Percentiles rank a stretch among this genome's conserved stretches.
Evolutionary conservation across 2,329 filamentous ascomycete genomes (phyloP).

Genomic region (Zopfia rhizophila): DNA sequence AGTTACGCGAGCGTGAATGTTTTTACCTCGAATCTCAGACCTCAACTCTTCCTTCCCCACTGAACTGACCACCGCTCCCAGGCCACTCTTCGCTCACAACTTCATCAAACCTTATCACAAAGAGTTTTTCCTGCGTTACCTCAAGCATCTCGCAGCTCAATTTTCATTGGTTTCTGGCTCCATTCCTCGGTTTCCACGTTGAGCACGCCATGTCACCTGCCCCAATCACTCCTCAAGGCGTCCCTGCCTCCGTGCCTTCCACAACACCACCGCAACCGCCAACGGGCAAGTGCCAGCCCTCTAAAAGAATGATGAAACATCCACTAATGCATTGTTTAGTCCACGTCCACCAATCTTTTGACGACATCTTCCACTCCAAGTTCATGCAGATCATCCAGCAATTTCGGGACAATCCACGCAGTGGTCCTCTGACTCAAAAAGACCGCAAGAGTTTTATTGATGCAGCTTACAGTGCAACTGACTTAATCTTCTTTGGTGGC

Average conservation of each 20-base stretch:
- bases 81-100: constrained; percentile 27
- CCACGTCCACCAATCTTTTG: constrained; percentile 31
- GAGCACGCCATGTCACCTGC: constrained; percentile 47
- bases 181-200: constrained; percentile 40
- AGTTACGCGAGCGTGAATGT: constrained; percentile 53
- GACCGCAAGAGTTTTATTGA: constrained; percentile 49
- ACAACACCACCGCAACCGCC: constrained; percentile 27
- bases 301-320: constrained; percentile 1
- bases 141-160: not conserved
- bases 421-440: constrained; percentile 39
- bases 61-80: constrained; percentile 27
- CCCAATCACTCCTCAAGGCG: constrained; percentile 35
- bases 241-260: constrained; percentile 32
- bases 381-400: constrained; percentile 47
- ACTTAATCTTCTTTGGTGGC: constrained; percentile 40
- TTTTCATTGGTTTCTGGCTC: constrained; percentile 16
- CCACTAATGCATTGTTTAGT: not conserved
- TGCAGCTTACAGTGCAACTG: constrained; percentile 40
- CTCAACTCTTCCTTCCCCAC: constrained; percentile 33
- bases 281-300: no score
- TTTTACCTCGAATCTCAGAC: constrained; percentile 46
- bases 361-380: constrained; percentile 47
- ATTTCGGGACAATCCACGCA: constrained; percentile 42
- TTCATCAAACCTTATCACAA: constrained; percentile 38
- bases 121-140: constrained; percentile 10